Base-by-base conservation (phyloP, 805 yeast species). In the Candida peoriensis region DNA sequence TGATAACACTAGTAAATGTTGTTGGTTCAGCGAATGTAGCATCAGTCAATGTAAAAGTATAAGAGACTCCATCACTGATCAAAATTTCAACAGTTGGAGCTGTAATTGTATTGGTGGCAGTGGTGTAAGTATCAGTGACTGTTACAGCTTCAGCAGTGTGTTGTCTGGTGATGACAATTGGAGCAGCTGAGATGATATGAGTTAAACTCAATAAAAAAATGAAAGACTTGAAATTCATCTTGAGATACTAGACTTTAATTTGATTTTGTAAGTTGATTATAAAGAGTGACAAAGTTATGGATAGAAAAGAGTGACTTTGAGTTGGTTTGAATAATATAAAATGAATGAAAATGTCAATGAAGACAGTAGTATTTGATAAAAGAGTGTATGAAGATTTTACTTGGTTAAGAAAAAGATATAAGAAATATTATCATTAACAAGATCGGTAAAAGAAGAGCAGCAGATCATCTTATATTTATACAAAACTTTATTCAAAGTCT, bases 61-160 rank as follows among this genome's bases (percentile, higher is more conserved):
- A 51, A 10, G 72, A 52, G 12, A 57, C 52, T 30, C 60, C 57
- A 38, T 62, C 60, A 34, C 62, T 55, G 20, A 66, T 54, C 20
- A 64, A 46, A 28, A 56, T 54, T 41, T 63, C 57, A 13, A 64
- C 69, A 11, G 68, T 60, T 39, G 70, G 68, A 11, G 70, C 69
- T 26, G 63, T 53, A 19, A 52, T 55, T 9, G 60, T 45, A 39
- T 61, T 54, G 2, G 68, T 63, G 8, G 60, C 50, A 6, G 70
- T 64, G 18, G 72, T 57, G 44, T 63, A 64, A 19, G 62, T 54
- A 35, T 60, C 60, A 4, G 68, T 63, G 15, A 59, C 58, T 4
- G 77, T 72, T 24, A 73, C 72, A 4, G 80, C 66, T 8, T 55
- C 61, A 13, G 82, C 81, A 14, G 81, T 74, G 48, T 73, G 78